Percentiles rank a stretch among this genome's conserved stretches.
These are phyloP conservation scores for Alternaria ventricosa DNA, from an alignment of 2,329 filamentous ascomycete genomes.

Conservation along the genomic window DNA sequence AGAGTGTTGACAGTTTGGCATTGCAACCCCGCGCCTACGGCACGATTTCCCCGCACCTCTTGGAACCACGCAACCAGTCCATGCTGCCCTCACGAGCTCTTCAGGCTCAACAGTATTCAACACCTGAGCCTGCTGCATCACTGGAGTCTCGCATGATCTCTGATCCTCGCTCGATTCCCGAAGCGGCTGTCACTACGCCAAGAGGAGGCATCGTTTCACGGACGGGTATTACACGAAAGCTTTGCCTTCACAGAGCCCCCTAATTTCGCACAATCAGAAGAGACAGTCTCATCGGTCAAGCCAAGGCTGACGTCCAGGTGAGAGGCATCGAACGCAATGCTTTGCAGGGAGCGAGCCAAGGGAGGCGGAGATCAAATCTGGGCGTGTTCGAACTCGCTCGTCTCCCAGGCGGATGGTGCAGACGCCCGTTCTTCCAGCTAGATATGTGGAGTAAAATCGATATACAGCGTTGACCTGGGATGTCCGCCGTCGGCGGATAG, in stretches of 20 bases:
- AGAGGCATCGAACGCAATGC: neutral
- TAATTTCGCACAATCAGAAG: neutral
- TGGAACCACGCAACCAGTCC: neutral
- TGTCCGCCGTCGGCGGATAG: neutral
- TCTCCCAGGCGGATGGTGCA: neutral
- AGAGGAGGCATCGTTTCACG: neutral
- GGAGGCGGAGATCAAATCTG: neutral
- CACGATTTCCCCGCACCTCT: neutral
- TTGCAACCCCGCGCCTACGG: neutral
- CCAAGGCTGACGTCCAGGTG: neutral
- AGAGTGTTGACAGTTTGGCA: neutral
- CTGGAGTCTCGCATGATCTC: neutral
- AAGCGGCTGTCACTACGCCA: neutral
- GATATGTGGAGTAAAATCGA: neutral
- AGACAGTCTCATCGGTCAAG: neutral
- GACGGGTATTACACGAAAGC: neutral
- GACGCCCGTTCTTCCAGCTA: neutral
- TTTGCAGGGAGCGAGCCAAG: neutral
- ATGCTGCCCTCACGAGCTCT: neutral
- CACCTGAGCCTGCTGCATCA: neutral
- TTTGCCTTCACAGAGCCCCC: neutral
- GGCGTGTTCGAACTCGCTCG: neutral
- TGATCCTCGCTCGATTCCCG: neutral
- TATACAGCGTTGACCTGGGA: neutral
- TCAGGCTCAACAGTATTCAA: neutral